phyloP scores from a whole-genome alignment of 2,329 filamentous ascomycete genomes.

The Verticillium tricorpus region DNA sequence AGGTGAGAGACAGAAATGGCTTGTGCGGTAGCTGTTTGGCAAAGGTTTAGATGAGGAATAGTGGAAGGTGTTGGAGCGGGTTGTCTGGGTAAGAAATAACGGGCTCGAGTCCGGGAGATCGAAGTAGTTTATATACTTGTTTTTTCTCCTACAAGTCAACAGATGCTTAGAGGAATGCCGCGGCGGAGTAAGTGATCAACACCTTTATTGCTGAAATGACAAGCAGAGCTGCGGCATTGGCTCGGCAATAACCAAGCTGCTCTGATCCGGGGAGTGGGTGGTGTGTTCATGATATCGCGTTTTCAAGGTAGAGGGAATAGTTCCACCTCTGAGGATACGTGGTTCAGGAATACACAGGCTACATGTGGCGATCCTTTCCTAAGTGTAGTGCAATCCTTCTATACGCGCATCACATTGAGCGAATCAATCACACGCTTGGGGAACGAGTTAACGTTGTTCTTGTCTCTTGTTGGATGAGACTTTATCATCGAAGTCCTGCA shows the following conservation, averaged over 20 bases:
- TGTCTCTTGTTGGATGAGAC: background rate
- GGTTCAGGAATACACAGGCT: background rate
- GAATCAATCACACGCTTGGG: background rate
- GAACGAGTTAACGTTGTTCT: background rate
- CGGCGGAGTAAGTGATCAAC: background rate
- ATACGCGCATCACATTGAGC: background rate
- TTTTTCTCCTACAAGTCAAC: background rate
- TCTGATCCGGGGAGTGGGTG: background rate
- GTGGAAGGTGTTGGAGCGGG: background rate
- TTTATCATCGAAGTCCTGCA: background rate
- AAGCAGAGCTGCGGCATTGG: background rate
- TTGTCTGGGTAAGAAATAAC: background rate
- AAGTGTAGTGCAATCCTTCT: background rate
- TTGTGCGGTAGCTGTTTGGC: background rate
- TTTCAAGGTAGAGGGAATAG: background rate
- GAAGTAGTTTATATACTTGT: background rate
- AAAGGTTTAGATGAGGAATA: background rate
- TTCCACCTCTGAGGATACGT: background rate
- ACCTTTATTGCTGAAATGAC: background rate
- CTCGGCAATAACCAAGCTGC: background rate
- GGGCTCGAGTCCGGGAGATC: background rate
- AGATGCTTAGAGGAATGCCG: background rate
- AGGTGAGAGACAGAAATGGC: background rate
- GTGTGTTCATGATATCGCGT: background rate
- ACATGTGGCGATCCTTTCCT: background rate